Percentiles rank a stretch among this genome's conserved stretches.
Evolutionary conservation across 129 eudicot genomes (phyloP).

Genomic region (Pittosporum tobira): DNA sequence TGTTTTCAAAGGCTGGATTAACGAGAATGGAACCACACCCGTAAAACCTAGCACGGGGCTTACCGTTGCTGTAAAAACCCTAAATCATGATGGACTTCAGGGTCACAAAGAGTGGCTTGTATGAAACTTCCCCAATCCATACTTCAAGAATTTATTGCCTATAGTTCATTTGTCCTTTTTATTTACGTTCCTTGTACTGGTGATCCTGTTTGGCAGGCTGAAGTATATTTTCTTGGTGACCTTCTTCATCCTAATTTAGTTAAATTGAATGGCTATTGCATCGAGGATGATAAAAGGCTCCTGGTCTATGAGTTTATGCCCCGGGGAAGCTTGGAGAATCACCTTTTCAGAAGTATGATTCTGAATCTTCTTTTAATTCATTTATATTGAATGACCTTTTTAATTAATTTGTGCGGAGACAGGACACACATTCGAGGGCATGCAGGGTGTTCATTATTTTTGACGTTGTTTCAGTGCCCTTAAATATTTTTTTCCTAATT

Average conservation of each 20-base stretch:
- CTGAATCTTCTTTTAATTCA: not conserved
- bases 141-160: not conserved
- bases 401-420: too few relatives aligned
- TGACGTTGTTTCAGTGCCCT: too few relatives aligned
- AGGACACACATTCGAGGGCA: too few relatives aligned
- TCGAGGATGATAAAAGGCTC: constrained; percentile 93
- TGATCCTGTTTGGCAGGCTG: constrained; percentile 53
- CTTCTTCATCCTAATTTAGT: constrained; percentile 91
- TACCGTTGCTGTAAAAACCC: constrained; percentile 90
- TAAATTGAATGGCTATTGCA: constrained; percentile 82
- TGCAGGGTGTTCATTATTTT: too few relatives aligned
- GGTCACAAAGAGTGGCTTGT: constrained; percentile 99
- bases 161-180: not conserved
- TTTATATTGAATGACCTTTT: too few relatives aligned
- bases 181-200: not conserved
- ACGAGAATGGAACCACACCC: constrained; percentile 58
- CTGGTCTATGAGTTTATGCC: constrained; percentile 96
- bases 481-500: too few relatives aligned
- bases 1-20: constrained; percentile 94
- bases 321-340: constrained; percentile 96
- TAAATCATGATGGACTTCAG: constrained; percentile 93
- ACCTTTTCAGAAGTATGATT: constrained; percentile 81
- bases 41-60: constrained; percentile 83
- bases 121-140: constrained; percentile 7
- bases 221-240: constrained; percentile 86